Evolutionary conservation across 345 rosid genomes (phyloP).

Genomic region (Syzygium oleosum): DNA sequence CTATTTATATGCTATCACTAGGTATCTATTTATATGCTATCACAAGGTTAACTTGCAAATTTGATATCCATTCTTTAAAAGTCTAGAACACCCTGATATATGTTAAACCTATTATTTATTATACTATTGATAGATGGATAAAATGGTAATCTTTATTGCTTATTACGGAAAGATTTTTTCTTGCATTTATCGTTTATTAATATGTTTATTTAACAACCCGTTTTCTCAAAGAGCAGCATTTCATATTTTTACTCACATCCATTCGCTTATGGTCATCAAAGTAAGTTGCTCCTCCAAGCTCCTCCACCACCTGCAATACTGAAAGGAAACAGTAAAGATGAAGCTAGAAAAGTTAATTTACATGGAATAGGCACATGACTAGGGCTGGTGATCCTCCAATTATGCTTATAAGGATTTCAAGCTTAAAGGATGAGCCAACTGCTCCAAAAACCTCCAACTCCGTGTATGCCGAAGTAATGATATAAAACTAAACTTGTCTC

Average conservation of each 20-base stretch:
- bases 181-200: rapidly evolving
- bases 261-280: too few relatives aligned
- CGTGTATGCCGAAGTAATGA: too few relatives aligned
- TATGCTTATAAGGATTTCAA: too few relatives aligned
- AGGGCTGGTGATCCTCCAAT: too few relatives aligned
- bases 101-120: background rate
- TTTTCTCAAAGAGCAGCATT: background rate
- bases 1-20: background rate
- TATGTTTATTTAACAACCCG: background rate
- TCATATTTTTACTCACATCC: background rate
- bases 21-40: background rate
- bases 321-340: too few relatives aligned
- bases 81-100: background rate
- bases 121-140: background rate
- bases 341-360: too few relatives aligned
- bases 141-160: background rate
- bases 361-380: too few relatives aligned
- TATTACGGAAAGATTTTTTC: background rate
- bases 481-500: too few relatives aligned
- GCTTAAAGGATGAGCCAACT: too few relatives aligned
- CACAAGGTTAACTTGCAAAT: background rate
- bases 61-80: background rate
- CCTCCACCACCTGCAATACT: too few relatives aligned
- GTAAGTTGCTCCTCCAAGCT: too few relatives aligned
- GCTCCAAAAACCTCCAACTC: too few relatives aligned